Evolutionary conservation across 1,139 yeast genomes (phyloP), one percentile per base, ranked within the genome.

Genomic region (Yamadazyma kanchanaburiensis): DNA sequence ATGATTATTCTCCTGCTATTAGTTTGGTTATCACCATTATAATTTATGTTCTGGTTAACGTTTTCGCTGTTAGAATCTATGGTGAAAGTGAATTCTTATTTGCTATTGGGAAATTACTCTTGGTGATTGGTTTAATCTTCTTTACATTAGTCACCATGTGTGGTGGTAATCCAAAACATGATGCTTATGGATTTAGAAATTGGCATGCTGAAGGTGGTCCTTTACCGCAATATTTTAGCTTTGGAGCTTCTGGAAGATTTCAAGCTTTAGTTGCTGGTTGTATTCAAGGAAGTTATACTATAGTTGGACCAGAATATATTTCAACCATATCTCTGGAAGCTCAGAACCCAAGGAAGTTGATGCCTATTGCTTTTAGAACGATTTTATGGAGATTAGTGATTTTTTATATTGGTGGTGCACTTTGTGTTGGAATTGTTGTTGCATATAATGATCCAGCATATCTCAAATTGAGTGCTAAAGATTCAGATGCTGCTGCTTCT

Each of bases 321-420:
- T 73, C 88, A 2, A 80, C 83, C 85, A 74, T 79, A 28, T 89
- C 91, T 3, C 88, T 88, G 37, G 95, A 85, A 53, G 79, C 86
- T 3, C 60, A 67, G 20, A 71, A 82, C 48, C 95, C 95, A 12
- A 69, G 94, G 33, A 73, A 73, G 42, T 77, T 75, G 8, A 61
- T 86, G 53, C 89, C 89, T n/a, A 67, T 65, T 23, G 94, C 95
- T 1, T 84, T 77, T 60, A 81, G 77, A 49, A 82, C 82, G 22
- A 88, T 85, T 8, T 77, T 83, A 38, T 72, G 73, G 49, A 68
- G 95, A 43, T 64, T 86, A 46, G 73, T 82, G 1, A 55, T 81
- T 11, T 71, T 86, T 42, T 86, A 82, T 49, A 58, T 85, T 32
- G 68, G 68, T 10, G 68, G 69, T 27, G 65, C 68, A 1, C 49